A percentile compares a stretch with the other conserved stretches of the same genome.
Conservation (phyloP, 305 asterid genomes). For the Fraxinus nigra region DNA sequence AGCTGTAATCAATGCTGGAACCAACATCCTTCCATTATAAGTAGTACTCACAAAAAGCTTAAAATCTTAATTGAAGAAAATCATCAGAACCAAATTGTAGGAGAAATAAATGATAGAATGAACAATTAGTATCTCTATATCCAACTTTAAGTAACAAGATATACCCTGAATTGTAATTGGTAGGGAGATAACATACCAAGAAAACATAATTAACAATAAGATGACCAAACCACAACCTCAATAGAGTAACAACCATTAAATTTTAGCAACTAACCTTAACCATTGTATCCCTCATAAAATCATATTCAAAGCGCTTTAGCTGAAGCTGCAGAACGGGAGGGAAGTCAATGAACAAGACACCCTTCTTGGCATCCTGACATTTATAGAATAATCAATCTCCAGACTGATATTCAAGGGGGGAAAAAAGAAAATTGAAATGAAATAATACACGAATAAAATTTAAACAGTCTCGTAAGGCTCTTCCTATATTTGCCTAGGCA, state of each 20-base stretch:
- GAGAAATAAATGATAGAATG: neutral
- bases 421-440: neutral
- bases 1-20: neutral
- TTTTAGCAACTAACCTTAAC: conserved; percentile 66
- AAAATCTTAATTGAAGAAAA: neutral
- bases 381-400: conserved; percentile 21
- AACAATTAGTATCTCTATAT: neutral
- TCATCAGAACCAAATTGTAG: neutral
- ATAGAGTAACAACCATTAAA: neutral
- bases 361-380: conserved; percentile 93
- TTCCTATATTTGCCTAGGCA: neutral
- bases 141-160: neutral
- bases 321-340: conserved; percentile 99
- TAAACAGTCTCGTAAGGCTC: neutral
- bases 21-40: neutral
- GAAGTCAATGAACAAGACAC: conserved; percentile 86
- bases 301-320: conserved; percentile 90
- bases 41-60: neutral
- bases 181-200: neutral
- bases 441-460: conserved; percentile 11
- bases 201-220: neutral
- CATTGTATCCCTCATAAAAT: conserved; percentile 87
- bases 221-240: neutral
- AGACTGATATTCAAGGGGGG: conserved; percentile 12
- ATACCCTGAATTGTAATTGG: neutral